Percentiles rank a stretch among this genome's conserved stretches.
Evolutionary conservation across 1,139 yeast genomes (phyloP).

Genomic region (Scheffersomyces cryptocercus): DNA sequence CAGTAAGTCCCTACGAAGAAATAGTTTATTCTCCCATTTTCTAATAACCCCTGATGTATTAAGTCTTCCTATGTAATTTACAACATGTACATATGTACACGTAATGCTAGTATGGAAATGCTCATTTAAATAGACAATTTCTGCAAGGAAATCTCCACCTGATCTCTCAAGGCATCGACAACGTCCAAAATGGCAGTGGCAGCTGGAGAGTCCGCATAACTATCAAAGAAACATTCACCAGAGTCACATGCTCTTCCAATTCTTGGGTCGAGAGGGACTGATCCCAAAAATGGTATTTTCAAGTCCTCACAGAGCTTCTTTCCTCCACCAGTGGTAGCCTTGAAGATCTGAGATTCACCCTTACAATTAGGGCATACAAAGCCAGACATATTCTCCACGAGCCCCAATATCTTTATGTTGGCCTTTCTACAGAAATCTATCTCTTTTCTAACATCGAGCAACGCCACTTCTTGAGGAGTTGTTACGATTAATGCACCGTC

Average conservation of each 20-base stretch:
- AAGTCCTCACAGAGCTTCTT: constrained; percentile 76
- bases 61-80: too few relatives aligned
- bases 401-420: constrained; percentile 77
- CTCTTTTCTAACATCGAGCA: constrained; percentile 92
- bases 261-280: constrained; percentile 94
- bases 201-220: constrained; percentile 91
- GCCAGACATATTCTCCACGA: constrained; percentile 98
- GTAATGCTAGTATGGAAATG: too few relatives aligned
- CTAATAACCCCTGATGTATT: too few relatives aligned
- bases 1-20: too few relatives aligned
- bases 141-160: constrained; percentile 30
- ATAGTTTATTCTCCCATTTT: too few relatives aligned
- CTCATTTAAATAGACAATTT: constrained; percentile 8
- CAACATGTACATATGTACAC: too few relatives aligned
- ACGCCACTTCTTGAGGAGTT: constrained; percentile 96
- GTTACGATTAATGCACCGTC: constrained; percentile 96
- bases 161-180: constrained; percentile 62
- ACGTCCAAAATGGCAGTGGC: constrained; percentile 83
- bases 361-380: constrained; percentile 95
- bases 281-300: constrained; percentile 76
- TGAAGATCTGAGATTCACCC: constrained; percentile 87
- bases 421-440: constrained; percentile 94
- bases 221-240: constrained; percentile 85
- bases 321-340: constrained; percentile 98
- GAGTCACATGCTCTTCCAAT: constrained; percentile 86